Evolutionary conservation across 208 protist species (phyloP).

Genomic region (Wallacemonas rigidus): DNA sequence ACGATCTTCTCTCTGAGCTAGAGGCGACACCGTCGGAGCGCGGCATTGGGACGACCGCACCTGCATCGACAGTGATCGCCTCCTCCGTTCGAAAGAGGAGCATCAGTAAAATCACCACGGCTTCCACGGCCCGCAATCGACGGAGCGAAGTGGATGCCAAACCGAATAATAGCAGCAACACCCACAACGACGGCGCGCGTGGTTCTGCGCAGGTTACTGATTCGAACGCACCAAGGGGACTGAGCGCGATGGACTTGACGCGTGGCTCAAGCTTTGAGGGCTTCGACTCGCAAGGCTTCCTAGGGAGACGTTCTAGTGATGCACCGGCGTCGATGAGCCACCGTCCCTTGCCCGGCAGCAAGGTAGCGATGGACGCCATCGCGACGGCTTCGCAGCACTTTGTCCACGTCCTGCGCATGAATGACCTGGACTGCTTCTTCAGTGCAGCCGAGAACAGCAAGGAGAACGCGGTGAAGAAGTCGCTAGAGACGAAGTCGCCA

Average conservation of each 20-base stretch:
- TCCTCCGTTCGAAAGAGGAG: too few relatives aligned
- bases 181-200: too few relatives aligned
- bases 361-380: constrained; percentile 33
- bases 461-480: constrained; percentile 28
- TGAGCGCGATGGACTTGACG: constrained; percentile 8
- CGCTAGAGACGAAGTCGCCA: constrained; percentile 22
- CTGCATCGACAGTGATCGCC: too few relatives aligned
- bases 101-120: too few relatives aligned
- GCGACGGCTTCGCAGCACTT: constrained; percentile 41
- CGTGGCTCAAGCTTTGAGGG: constrained; percentile 13
- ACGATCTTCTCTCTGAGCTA: constrained; percentile 8
- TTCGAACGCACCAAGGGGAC: constrained; percentile 16
- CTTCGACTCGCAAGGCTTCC: constrained; percentile 17
- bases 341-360: not conserved
- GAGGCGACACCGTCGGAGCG: constrained; percentile 1
- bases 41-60: not conserved
- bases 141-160: not conserved
- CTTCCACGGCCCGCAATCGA: too few relatives aligned
- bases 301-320: constrained; percentile 5
- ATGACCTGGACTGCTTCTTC: constrained; percentile 50
- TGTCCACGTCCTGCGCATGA: constrained; percentile 50
- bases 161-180: not conserved
- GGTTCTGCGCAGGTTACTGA: not conserved
- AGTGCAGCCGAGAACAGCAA: not conserved
- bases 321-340: not conserved